A percentile compares a stretch with the other conserved stretches of the same genome.
Evolutionary conservation across 495 filamentous ascomycete genomes (phyloP).

Genomic region (Aspergillus ostianus): DNA sequence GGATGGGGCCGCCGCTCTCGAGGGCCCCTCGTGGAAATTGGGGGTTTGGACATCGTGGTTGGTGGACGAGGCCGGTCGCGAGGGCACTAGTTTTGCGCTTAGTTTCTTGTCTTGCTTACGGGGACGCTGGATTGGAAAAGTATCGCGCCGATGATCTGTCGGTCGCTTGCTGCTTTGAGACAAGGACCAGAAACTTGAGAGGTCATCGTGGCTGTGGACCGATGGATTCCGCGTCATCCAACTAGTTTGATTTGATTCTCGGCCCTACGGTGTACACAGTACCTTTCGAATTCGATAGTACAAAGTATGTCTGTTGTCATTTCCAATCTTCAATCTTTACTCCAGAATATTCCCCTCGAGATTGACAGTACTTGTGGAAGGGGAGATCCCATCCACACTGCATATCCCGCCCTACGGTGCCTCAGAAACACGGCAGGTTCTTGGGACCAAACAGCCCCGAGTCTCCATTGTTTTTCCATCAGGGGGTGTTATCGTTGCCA

Average conservation of each 20-base stretch:
- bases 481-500: too few relatives aligned
- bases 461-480: conserved; percentile 2
- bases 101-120: conserved; percentile 5
- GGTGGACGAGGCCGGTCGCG: conserved; percentile 8
- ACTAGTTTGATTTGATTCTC: background rate
- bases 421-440: too few relatives aligned
- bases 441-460: too few relatives aligned
- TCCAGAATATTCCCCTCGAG: too few relatives aligned
- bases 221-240: background rate
- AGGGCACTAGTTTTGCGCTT: conserved; percentile 4
- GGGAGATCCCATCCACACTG: too few relatives aligned
- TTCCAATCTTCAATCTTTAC: too few relatives aligned
- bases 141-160: conserved; percentile 12
- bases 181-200: conserved; percentile 1
- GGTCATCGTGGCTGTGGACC: conserved; percentile 1
- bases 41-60: conserved; percentile 7
- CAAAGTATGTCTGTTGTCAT: too few relatives aligned
- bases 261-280: background rate
- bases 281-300: background rate
- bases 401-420: too few relatives aligned
- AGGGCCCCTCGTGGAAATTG: conserved; percentile 17
- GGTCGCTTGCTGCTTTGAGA: conserved; percentile 14
- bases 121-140: background rate
- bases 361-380: too few relatives aligned
- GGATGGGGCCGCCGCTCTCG: conserved; percentile 14